Conservation (phyloP, 169 alveolate genomes). For the Babesia bigemina region DNA sequence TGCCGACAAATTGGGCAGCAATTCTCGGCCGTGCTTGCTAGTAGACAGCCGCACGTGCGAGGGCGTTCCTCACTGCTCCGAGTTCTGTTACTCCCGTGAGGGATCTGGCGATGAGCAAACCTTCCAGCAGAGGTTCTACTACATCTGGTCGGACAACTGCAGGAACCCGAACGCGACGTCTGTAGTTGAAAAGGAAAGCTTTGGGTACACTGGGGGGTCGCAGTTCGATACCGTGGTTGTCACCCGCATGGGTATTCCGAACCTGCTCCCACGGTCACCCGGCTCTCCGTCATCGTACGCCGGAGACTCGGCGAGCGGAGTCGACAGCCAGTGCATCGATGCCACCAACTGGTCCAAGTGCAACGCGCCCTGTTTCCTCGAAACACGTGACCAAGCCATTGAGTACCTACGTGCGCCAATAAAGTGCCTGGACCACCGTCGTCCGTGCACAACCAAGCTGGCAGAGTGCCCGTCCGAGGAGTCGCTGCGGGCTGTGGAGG, state of each 20-base stretch:
- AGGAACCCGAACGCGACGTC: not conserved
- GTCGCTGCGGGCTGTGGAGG: not conserved
- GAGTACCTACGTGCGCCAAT: constrained; percentile 31
- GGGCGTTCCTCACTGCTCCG: constrained; percentile 24
- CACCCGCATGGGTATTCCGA: constrained; percentile 4
- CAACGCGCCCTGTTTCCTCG: constrained; percentile 31
- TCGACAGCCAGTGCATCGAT: constrained; percentile 11
- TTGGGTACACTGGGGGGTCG: not conserved
- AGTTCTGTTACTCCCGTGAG: constrained; percentile 38
- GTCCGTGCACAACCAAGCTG: constrained; percentile 10
- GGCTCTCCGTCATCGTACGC: not conserved
- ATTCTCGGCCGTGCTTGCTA: not conserved
- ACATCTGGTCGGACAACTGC: constrained; percentile 58
- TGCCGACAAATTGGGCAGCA: constrained; percentile 1
- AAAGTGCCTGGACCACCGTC: not conserved
- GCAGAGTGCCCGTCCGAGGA: constrained; percentile 9
- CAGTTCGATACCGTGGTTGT: not conserved
- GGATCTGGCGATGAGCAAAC: not conserved
- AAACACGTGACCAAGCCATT: not conserved
- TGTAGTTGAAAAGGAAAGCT: not conserved
- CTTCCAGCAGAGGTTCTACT: constrained; percentile 29
- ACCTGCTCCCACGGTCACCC: not conserved
- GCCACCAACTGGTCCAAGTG: constrained; percentile 54
- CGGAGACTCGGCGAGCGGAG: too few species aligned
- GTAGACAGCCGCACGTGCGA: constrained; percentile 41